These are phyloP conservation scores for Lecanicillium sp. DNA, from an alignment of 2,329 filamentous ascomycete species.

Conservation along the genomic window DNA sequence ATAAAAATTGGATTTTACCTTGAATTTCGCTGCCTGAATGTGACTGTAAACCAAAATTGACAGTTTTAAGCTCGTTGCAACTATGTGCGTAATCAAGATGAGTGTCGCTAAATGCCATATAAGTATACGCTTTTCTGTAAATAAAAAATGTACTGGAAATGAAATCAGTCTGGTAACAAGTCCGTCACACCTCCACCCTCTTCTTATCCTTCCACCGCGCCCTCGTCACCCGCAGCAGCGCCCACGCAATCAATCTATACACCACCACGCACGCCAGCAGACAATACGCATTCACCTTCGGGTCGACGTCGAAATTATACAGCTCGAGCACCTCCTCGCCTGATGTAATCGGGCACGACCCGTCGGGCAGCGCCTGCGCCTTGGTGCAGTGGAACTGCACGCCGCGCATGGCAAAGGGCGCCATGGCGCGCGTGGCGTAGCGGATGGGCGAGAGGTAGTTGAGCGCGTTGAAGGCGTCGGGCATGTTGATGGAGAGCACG, in stretches of 20 bases:
- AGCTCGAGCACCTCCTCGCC: constrained; percentile 62
- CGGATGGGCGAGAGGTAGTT: constrained; percentile 69
- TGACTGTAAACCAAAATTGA: too few species aligned
- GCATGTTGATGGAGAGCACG: constrained; percentile 64
- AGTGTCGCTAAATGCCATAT: too few species aligned
- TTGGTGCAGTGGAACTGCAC: constrained; percentile 59
- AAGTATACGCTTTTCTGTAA: too few species aligned
- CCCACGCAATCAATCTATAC: constrained; percentile 60
- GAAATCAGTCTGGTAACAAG: too few species aligned
- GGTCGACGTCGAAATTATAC: constrained; percentile 60
- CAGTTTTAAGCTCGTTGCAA: too few species aligned
- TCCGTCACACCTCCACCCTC: not conserved
- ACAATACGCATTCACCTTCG: constrained; percentile 54
- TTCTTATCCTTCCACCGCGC: constrained; percentile 42
- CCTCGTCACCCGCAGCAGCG: constrained; percentile 47
- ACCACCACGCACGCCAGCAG: constrained; percentile 57
- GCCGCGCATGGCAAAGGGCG: constrained; percentile 55
- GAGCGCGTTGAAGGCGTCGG: constrained; percentile 56
- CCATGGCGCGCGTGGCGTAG: constrained; percentile 62
- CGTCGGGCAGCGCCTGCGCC: constrained; percentile 52
- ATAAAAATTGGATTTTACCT: not conserved
- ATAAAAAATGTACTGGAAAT: too few species aligned
- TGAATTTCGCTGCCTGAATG: too few species aligned
- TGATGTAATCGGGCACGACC: constrained; percentile 57
- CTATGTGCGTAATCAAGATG: too few species aligned